Conservation (phyloP, 2,329 filamentous ascomycete genomes). For the Aspergillaceae sp. region DNA sequence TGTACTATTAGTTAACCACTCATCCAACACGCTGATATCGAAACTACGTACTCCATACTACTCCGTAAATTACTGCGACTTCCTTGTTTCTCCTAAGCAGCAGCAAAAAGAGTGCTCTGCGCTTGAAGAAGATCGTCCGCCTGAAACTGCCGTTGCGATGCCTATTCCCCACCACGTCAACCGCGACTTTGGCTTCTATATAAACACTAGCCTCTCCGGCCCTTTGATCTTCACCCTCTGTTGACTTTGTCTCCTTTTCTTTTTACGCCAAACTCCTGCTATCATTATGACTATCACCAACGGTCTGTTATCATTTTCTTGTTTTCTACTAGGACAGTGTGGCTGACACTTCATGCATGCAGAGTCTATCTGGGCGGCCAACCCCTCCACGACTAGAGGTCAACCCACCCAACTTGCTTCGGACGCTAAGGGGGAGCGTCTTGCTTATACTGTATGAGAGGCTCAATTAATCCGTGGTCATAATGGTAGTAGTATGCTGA, state of each 20-base stretch:
- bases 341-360: conserved; percentile 10
- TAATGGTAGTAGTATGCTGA: background rate
- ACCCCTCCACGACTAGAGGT: conserved; percentile 73
- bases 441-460: conserved; percentile 75
- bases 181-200: background rate
- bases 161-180: conserved; percentile 1
- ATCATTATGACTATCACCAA: conserved; percentile 38
- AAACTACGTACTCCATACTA: too few relatives aligned
- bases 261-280: conserved; percentile 5
- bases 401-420: conserved; percentile 81
- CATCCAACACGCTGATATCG: too few relatives aligned
- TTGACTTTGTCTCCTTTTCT: conserved; percentile 2
- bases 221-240: conserved; percentile 2
- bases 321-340: background rate
- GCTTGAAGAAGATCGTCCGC: background rate
- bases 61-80: background rate
- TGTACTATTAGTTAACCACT: background rate
- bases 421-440: conserved; percentile 80
- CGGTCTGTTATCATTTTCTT: conserved; percentile 21
- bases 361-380: conserved; percentile 74
- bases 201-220: background rate
- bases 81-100: too few relatives aligned
- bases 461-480: background rate
- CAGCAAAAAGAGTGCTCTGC: too few relatives aligned
- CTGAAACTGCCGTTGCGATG: background rate